A percentile compares a stretch with the other conserved stretches of the same genome.
Evolutionary conservation across 2,329 filamentous ascomycete genomes (phyloP).

Genomic region (Venturia carpophila): DNA sequence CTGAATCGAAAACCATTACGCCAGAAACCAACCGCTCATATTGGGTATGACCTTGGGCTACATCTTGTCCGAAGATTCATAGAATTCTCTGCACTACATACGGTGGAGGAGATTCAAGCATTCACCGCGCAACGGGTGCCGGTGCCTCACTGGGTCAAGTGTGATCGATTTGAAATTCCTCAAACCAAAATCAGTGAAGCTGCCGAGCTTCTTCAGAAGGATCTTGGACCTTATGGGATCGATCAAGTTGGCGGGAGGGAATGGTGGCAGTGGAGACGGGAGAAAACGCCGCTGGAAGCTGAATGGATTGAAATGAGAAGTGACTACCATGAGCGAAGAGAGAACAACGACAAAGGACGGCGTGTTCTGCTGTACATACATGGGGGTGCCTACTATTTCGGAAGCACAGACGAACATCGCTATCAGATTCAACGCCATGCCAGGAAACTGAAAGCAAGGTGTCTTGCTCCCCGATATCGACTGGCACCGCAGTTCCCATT

Average conservation of each 20-base stretch:
- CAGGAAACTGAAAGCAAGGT: constrained; percentile 80
- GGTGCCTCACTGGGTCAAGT: constrained; percentile 77
- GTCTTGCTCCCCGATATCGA: constrained; percentile 79
- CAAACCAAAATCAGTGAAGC: constrained; percentile 56
- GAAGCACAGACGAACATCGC: constrained; percentile 91
- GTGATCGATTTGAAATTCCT: constrained; percentile 60
- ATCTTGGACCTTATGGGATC: constrained; percentile 72
- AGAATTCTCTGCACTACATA: constrained; percentile 74
- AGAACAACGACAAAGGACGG: constrained; percentile 45
- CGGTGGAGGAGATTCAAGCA: constrained; percentile 84
- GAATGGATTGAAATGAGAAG: constrained; percentile 97
- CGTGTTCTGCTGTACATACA: constrained; percentile 89
- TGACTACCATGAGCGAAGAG: constrained; percentile 65
- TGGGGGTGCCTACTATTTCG: constrained; percentile 92
- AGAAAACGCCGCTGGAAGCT: constrained; percentile 58
- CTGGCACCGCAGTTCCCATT: constrained; percentile 93
- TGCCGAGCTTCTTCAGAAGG: constrained; percentile 58
- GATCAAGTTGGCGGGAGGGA: constrained; percentile 68
- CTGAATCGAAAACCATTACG: constrained; percentile 67
- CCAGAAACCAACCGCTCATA: constrained; percentile 77
- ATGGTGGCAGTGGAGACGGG: constrained; percentile 85
- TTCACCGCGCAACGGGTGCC: constrained; percentile 93
- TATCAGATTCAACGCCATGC: constrained; percentile 97
- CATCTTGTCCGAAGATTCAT: constrained; percentile 82
- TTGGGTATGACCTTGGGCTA: constrained; percentile 91